Percentiles rank a stretch among this genome's conserved stretches.
Evolutionary conservation across 176 grass and related monocot species (phyloP).

Genomic region (Elymus sibiricus): DNA sequence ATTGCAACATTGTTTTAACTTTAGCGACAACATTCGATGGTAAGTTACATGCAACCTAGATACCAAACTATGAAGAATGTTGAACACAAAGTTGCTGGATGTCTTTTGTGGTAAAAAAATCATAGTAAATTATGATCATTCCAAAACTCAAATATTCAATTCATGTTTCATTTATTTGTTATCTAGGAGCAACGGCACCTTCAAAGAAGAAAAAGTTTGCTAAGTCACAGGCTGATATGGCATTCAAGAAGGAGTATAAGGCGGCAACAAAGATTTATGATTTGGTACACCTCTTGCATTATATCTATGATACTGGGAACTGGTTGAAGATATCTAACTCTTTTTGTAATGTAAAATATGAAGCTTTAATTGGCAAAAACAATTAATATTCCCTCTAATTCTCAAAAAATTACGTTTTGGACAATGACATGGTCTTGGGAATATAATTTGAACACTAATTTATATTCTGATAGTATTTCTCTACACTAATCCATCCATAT

Average conservation of each 20-base stretch:
- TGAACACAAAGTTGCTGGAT: neutral
- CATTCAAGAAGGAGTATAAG: neutral
- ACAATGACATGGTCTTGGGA: neutral
- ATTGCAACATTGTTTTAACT: neutral
- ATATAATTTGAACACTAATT: neutral
- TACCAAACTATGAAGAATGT: neutral
- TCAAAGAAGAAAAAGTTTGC: neutral
- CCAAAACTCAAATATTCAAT: neutral
- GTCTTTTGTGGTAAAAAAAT: neutral
- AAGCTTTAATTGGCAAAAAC: neutral
- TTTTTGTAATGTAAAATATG: neutral
- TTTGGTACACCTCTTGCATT: conserved; percentile 5
- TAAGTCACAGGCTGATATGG: neutral
- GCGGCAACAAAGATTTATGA: neutral
- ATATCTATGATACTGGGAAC: neutral
- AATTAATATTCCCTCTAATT: neutral
- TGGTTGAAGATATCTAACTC: neutral
- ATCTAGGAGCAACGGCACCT: neutral
- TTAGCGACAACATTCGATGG: neutral
- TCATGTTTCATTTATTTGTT: neutral
- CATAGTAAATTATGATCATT: neutral
- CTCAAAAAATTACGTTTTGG: neutral
- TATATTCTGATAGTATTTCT: neutral
- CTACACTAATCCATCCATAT: neutral
- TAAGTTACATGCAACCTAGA: neutral